These are phyloP conservation scores for Trametes coccinea DNA, from an alignment of 768 basidiomycete species.

Conservation along the genomic window DNA sequence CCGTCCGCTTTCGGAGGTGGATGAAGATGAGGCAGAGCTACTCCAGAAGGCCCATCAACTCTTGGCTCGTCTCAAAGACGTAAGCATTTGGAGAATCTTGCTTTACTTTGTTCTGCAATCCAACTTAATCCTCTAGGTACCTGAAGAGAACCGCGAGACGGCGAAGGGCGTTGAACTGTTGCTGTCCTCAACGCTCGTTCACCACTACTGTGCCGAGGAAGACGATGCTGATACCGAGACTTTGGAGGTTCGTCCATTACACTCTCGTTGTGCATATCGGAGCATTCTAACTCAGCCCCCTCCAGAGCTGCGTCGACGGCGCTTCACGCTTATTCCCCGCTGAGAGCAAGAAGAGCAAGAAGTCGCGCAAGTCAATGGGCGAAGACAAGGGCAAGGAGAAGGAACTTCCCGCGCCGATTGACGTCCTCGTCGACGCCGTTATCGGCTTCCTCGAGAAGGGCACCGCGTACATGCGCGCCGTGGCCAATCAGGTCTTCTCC, in stretches of 20 bases:
- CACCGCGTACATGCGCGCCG: slow-evolving; percentile 73
- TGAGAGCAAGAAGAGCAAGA: slow-evolving; percentile 37
- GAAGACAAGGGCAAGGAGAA: slow-evolving; percentile 32
- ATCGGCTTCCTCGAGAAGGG: slow-evolving; percentile 88
- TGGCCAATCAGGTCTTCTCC: slow-evolving; percentile 80
- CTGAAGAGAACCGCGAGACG: slow-evolving; percentile 47
- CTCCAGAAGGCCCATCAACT: slow-evolving; percentile 47
- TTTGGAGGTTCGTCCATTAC: slow-evolving; percentile 52
- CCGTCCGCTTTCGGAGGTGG: slow-evolving; percentile 47
- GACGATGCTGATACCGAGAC: slow-evolving; percentile 54
- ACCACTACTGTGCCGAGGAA: slow-evolving; percentile 66
- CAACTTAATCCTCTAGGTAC: slow-evolving; percentile 30
- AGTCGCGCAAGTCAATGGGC: slow-evolving; percentile 39
- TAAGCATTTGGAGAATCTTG: slow-evolving; percentile 25
- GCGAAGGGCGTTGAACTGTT: slow-evolving; percentile 73
- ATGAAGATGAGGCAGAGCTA: slow-evolving; percentile 54
- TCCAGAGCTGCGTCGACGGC: slow-evolving; percentile 62
- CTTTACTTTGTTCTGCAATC: not conserved
- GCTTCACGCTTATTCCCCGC: slow-evolving; percentile 52
- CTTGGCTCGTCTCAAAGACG: slow-evolving; percentile 46
- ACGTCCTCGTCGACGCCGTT: slow-evolving; percentile 84
- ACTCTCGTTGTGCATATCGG: no score
- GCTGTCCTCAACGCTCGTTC: slow-evolving; percentile 67
- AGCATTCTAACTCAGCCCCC: no score
- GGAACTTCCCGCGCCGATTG: slow-evolving; percentile 64